Conservation (phyloP, 495 filamentous ascomycete genomes). For the Xylaria flabelliformis region DNA sequence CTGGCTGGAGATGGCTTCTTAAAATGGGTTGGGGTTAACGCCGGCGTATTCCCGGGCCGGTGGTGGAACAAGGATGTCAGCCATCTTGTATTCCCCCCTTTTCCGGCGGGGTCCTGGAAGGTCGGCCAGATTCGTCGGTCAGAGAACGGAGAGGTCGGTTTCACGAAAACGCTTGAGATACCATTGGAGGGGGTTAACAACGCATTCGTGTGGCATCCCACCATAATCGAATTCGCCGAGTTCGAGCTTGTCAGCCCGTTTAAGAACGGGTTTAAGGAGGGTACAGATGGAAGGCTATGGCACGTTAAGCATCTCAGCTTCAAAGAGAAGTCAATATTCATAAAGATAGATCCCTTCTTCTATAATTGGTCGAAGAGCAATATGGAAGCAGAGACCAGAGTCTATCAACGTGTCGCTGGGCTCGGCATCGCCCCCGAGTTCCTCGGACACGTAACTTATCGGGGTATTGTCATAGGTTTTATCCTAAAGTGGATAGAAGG, state of each 20-base stretch:
- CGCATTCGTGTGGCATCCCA: slow-evolving; percentile 1
- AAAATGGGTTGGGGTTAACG: slow-evolving; percentile 5
- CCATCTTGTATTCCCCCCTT: slow-evolving; percentile 4
- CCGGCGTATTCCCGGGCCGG: neutral
- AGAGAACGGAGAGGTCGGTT: neutral
- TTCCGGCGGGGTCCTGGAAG: slow-evolving; percentile 5
- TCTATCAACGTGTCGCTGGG: neutral
- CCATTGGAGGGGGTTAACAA: neutral
- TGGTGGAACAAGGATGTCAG: neutral
- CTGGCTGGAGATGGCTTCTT: slow-evolving; percentile 3
- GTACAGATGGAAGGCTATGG: neutral
- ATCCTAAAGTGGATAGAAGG: neutral
- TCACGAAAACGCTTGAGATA: neutral
- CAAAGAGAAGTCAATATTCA: neutral
- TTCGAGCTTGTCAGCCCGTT: neutral
- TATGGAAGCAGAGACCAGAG: neutral
- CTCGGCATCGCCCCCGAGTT: neutral
- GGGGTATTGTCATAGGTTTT: neutral
- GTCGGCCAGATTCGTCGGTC: neutral
- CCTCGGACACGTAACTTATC: slow-evolving; percentile 13
- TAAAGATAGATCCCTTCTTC: neutral
- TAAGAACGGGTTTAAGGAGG: too few relatives aligned
- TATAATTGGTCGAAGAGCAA: neutral
- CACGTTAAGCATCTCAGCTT: neutral
- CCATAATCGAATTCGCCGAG: slow-evolving; percentile 13